phyloP scores from a whole-genome alignment of 768 basidiomycete species.

The Lentinula aciculospora region DNA sequence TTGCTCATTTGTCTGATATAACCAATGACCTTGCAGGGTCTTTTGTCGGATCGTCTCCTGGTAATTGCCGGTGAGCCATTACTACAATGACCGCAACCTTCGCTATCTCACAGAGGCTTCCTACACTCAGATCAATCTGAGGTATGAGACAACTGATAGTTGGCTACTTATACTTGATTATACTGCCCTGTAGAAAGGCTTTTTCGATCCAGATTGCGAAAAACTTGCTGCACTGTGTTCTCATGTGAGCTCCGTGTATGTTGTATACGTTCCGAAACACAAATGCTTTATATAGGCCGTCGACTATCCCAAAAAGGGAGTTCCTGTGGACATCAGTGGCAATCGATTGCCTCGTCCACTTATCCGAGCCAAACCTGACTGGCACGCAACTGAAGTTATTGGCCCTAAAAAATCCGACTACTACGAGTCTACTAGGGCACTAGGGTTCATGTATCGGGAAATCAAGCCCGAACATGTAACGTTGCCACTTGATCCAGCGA shows the following conservation, averaged over 20 bases:
- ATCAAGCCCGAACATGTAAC: slow-evolving; percentile 34
- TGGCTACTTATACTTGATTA: neutral
- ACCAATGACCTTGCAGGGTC: no score
- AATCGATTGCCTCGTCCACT: slow-evolving; percentile 43
- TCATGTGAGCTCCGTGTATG: slow-evolving; percentile 22
- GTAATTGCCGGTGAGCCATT: slow-evolving; percentile 56
- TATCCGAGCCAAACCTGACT: slow-evolving; percentile 72
- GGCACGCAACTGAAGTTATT: slow-evolving; percentile 60
- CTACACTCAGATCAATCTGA: slow-evolving; percentile 58
- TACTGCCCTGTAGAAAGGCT: slow-evolving; percentile 44
- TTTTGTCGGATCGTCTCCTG: slow-evolving; percentile 63
- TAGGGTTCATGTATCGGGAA: slow-evolving; percentile 67
- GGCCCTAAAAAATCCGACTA: slow-evolving; percentile 54
- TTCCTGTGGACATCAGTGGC: slow-evolving; percentile 47
- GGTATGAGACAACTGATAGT: slow-evolving; percentile 26
- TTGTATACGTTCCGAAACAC: neutral
- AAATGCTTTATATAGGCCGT: slow-evolving; percentile 45
- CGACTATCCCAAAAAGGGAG: slow-evolving; percentile 77
- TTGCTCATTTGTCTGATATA: neutral
- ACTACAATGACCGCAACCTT: no score
- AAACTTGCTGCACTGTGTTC: slow-evolving; percentile 58
- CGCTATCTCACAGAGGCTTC: neutral
- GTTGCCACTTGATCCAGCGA: slow-evolving; percentile 6
- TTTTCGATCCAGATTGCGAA: slow-evolving; percentile 51
- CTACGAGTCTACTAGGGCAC: slow-evolving; percentile 64